These are phyloP conservation scores for Yamadazyma triangularis DNA, from an alignment of 1,139 yeast species.

Conservation along the genomic window DNA sequence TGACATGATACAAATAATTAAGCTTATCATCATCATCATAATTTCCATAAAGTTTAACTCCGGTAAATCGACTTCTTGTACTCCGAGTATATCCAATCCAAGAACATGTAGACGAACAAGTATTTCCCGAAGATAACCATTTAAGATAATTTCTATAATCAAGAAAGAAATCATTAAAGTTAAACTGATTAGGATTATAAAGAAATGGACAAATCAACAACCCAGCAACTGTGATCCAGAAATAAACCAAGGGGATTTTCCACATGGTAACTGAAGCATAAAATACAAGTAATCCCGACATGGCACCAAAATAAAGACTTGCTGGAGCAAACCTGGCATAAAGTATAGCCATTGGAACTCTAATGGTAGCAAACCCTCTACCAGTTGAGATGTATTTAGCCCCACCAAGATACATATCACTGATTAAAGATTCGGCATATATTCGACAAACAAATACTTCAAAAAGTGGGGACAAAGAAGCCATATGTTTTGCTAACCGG, in stretches of 20 bases:
- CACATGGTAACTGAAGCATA: constrained; percentile 46
- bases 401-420: constrained; percentile 48
- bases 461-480: constrained; percentile 49
- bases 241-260: constrained; percentile 41
- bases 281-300: constrained; percentile 33
- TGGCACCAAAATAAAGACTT: constrained; percentile 42
- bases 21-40: constrained; percentile 11
- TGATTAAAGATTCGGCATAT: constrained; percentile 45
- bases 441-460: constrained; percentile 52
- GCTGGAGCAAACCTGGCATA: constrained; percentile 46
- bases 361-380: constrained; percentile 48
- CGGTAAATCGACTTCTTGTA: constrained; percentile 40
- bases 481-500: constrained; percentile 43
- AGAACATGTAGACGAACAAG: constrained; percentile 21
- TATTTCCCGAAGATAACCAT: constrained; percentile 47
- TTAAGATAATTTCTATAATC: constrained; percentile 39
- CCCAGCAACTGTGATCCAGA: constrained; percentile 46
- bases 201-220: constrained; percentile 45
- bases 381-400: constrained; percentile 55
- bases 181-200: constrained; percentile 50
- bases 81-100: constrained; percentile 41
- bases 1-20: constrained; percentile 12
- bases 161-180: constrained; percentile 44
- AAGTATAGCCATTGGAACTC: constrained; percentile 40
- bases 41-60: constrained; percentile 29